phyloP scores from a whole-genome alignment of 228 moss, liverwort and hornwort species.

The Sphagnum magellanicum region DNA sequence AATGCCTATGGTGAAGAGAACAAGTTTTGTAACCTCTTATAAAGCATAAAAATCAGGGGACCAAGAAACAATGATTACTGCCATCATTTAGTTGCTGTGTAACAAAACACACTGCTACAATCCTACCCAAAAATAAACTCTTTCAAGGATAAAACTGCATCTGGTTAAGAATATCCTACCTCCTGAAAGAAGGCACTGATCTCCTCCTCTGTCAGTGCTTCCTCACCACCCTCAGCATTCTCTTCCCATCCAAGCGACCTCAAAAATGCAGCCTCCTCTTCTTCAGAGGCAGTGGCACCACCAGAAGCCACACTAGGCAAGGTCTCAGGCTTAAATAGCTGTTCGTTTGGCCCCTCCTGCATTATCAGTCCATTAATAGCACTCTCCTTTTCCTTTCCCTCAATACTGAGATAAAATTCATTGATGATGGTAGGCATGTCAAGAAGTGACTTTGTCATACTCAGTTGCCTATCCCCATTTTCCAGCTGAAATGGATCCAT shows the following conservation, averaged over 20 bases:
- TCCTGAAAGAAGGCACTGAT: conserved; percentile 75
- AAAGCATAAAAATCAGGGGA: not conserved
- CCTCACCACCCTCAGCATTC: conserved; percentile 73
- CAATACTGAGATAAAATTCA: conserved; percentile 16
- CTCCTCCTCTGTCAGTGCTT: conserved; percentile 88
- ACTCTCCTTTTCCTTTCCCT: conserved; percentile 25
- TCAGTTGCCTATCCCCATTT: conserved; percentile 36
- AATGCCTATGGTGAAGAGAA: not conserved
- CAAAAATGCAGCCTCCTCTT: conserved; percentile 93
- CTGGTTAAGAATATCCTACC: conserved; percentile 23
- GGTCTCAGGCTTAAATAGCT: conserved; percentile 29
- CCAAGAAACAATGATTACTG: not conserved
- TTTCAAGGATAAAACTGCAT: not conserved
- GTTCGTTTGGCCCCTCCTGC: conserved; percentile 27
- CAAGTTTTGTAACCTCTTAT: not conserved
- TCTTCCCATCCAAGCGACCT: conserved; percentile 96
- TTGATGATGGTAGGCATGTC: conserved; percentile 13
- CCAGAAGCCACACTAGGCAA: conserved; percentile 9
- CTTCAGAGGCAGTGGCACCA: conserved; percentile 52
- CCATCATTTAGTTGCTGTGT: not conserved
- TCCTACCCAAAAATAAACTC: not conserved
- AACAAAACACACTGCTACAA: not conserved
- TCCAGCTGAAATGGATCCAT: conserved; percentile 33
- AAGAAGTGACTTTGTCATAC: conserved; percentile 10
- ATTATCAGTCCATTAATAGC: conserved; percentile 39